Evolutionary conservation across 352 stramenopile genomes (phyloP).

Genomic region (Phytophthora melonis): DNA sequence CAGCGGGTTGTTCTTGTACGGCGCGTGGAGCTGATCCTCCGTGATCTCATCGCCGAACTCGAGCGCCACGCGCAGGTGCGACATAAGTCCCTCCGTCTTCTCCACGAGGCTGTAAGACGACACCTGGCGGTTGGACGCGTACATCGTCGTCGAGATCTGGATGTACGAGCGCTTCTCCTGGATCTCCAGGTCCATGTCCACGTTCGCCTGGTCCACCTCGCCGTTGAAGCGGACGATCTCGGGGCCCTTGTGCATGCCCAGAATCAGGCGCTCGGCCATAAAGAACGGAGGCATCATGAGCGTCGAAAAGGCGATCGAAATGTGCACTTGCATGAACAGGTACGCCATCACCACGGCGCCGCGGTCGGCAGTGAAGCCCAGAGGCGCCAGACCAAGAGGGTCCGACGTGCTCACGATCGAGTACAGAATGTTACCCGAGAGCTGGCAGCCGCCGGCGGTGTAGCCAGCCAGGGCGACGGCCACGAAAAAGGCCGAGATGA

Average conservation of each 20-base stretch:
- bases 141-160: too few relatives aligned
- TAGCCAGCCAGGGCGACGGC: conserved; percentile 50
- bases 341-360: conserved; percentile 63
- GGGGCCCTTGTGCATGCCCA: conserved; percentile 67
- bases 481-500: conserved; percentile 62
- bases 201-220: conserved; percentile 29
- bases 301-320: conserved; percentile 59
- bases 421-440: conserved; percentile 68
- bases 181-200: conserved; percentile 38
- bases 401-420: conserved; percentile 49
- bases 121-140: conserved; percentile 20
- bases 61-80: conserved; percentile 44
- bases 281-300: conserved; percentile 65
- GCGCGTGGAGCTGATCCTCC: conserved; percentile 29
- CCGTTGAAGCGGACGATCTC: conserved; percentile 34
- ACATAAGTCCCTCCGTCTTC: conserved; percentile 39
- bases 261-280: conserved; percentile 63
- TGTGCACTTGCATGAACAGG: conserved; percentile 64
- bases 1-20: conserved; percentile 57
- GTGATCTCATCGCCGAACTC: conserved; percentile 50
- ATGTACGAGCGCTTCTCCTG: conserved; percentile 45
- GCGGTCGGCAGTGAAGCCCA: conserved; percentile 58
- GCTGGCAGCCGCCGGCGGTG: conserved; percentile 58
- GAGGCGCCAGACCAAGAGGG: conserved; percentile 36
- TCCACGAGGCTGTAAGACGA: conserved; percentile 32